phyloP scores from a whole-genome alignment of 1,139 yeast species.

The Yamadazyma aaseri region DNA sequence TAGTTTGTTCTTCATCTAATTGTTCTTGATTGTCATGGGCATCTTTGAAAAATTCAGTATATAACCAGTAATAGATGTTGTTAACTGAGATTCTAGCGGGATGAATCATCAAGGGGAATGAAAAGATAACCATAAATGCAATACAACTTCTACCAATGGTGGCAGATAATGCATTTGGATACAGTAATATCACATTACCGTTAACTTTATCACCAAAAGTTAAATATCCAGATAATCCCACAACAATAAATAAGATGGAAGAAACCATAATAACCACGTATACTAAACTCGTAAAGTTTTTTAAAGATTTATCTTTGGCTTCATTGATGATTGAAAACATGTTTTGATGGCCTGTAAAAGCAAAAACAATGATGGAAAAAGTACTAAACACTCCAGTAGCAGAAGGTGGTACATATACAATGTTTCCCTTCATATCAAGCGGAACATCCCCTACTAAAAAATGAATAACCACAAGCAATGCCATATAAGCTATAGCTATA shows the following conservation, averaged over 20 bases:
- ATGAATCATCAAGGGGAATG: constrained; percentile 90
- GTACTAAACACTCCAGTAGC: constrained; percentile 64
- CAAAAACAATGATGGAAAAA: constrained; percentile 48
- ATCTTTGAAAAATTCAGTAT: not conserved
- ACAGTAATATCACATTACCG: constrained; percentile 81
- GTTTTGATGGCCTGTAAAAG: constrained; percentile 51
- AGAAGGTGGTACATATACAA: constrained; percentile 58
- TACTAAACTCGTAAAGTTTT: constrained; percentile 52
- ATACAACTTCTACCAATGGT: constrained; percentile 72
- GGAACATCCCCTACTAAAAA: constrained; percentile 44
- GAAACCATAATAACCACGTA: constrained; percentile 48
- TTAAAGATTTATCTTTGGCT: constrained; percentile 53
- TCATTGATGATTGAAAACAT: constrained; percentile 51
- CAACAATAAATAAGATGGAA: constrained; percentile 33
- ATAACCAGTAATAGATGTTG: constrained; percentile 61
- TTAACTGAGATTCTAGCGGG: constrained; percentile 87
- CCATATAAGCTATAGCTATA: constrained; percentile 39
- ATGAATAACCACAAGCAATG: constrained; percentile 37
- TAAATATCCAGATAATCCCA: constrained; percentile 44
- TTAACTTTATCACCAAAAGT: constrained; percentile 44
- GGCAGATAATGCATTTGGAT: constrained; percentile 49
- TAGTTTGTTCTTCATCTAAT: not conserved
- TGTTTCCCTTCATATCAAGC: constrained; percentile 47
- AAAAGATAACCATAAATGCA: constrained; percentile 78
- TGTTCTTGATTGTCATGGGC: not conserved